These are phyloP conservation scores for Ascosphaera apis DNA, from an alignment of 2,329 filamentous ascomycete species.

Conservation along the genomic window DNA sequence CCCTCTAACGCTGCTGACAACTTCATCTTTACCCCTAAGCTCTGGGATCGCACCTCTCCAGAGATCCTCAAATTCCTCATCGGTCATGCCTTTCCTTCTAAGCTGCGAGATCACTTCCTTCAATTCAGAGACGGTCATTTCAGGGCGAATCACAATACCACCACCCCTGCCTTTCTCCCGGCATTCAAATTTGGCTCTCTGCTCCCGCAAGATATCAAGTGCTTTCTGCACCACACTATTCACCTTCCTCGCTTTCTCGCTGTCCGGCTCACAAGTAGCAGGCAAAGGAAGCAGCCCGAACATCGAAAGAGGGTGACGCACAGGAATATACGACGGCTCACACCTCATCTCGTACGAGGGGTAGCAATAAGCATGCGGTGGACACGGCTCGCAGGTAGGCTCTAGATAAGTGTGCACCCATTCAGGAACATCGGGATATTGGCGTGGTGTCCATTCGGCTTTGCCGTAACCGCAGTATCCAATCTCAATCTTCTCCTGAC, in stretches of 20 bases:
- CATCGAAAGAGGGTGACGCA: conserved; percentile 61
- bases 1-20: conserved; percentile 32
- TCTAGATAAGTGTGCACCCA: conserved; percentile 46
- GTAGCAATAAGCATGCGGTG: conserved; percentile 74
- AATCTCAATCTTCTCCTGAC: conserved; percentile 87
- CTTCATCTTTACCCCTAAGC: conserved; percentile 33
- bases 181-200: conserved; percentile 76
- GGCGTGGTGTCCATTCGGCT: conserved; percentile 31
- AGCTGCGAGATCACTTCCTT: conserved; percentile 55
- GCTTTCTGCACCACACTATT: conserved; percentile 73
- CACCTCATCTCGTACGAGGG: conserved; percentile 54
- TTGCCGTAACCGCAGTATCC: conserved; percentile 80
- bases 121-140: conserved; percentile 45
- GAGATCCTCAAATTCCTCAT: conserved; percentile 78
- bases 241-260: conserved; percentile 69
- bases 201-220: conserved; percentile 64
- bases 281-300: conserved; percentile 62
- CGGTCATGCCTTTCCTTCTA: conserved; percentile 60
- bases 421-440: conserved; percentile 46
- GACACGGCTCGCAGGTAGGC: conserved; percentile 75
- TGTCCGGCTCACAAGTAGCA: conserved; percentile 84
- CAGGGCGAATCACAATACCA: conserved; percentile 38
- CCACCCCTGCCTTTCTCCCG: conserved; percentile 43
- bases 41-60: conserved; percentile 28
- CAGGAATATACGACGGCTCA: conserved; percentile 67